Base-by-base conservation (phyloP, 306 rosid species). In the Casuarina cunninghamiana region DNA sequence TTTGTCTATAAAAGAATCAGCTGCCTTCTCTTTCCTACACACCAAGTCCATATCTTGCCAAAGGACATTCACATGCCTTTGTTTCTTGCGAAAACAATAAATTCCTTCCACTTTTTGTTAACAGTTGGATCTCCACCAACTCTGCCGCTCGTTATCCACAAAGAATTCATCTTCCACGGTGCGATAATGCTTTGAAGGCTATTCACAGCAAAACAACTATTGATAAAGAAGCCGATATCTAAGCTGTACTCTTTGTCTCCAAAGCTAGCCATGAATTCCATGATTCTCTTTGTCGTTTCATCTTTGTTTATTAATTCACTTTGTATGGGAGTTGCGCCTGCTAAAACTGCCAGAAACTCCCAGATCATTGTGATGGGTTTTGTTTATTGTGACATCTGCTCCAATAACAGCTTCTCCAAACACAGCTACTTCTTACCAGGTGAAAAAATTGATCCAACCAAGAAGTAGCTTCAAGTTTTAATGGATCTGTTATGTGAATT, bases 361-460 rank as follows among this genome's bases (percentile, higher is more conserved):
- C 93, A 92, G 74, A 94, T 94, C 75, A 84, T 93, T 76, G 97
- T 94, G 0, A 94, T 92, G 98, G 98, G 98, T 48, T 90, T 92
- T 81, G 98, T 94, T 79, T 94, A 92, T 48, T 94, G 98, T 77
- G 98, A 92, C 81, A 92, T 73, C 83, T 94, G 98, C 93, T 90
- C 89, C 87, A 94, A 89, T 88, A 92, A 92, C 83, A 90, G 81
- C 88, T 95, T 95, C 83, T 84, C 98, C 77, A 83, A 79, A 65
- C 87, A 95, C 83, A 95, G 97, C 84, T 95, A 92, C 88, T 95
- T 90, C 83, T 44, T 95, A 83, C 77, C 89, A 81, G 93, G 97
- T 95, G 51, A 87, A 54, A 72, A 53, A 9, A 75, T 35, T 4
- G 3, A 3, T 68, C 51, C 66, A 44, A 13, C 7, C 21, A 21